Percentiles rank a stretch among this genome's conserved stretches.
phyloP scores from a whole-genome alignment of 2,329 filamentous ascomycete species.

The Sordariomycetes sp. region DNA sequence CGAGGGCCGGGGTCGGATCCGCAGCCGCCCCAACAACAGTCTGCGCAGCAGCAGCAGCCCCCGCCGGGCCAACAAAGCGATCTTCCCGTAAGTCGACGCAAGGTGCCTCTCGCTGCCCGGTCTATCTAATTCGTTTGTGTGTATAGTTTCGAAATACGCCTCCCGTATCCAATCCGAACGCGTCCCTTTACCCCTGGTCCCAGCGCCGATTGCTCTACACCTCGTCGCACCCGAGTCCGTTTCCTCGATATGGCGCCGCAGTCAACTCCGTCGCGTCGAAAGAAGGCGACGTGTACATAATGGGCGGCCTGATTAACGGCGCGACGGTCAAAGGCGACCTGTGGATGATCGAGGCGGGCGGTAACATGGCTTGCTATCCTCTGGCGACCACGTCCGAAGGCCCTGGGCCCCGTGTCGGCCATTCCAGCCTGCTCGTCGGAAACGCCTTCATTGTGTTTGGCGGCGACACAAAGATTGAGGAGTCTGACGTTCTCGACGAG shows the following conservation, averaged over 20 bases:
- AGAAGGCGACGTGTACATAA: slow-evolving; percentile 93
- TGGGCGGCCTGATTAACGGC: slow-evolving; percentile 92
- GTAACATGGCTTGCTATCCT: slow-evolving; percentile 80
- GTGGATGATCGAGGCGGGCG: slow-evolving; percentile 92
- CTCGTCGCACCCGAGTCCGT: slow-evolving; percentile 69
- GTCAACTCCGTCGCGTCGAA: slow-evolving; percentile 89
- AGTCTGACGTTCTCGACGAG: slow-evolving; percentile 82
- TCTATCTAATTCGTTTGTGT: slow-evolving; percentile 4
- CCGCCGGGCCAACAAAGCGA: slow-evolving; percentile 16
- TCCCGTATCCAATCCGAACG: slow-evolving; percentile 41
- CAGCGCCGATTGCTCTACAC: slow-evolving; percentile 80
- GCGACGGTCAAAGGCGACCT: slow-evolving; percentile 93
- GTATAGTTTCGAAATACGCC: slow-evolving; percentile 41
- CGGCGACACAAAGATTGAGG: slow-evolving; percentile 94
- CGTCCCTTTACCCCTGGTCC: slow-evolving; percentile 91
- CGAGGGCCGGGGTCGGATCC: slow-evolving; percentile 37
- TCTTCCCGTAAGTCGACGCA: slow-evolving; percentile 24
- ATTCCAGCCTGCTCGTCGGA: slow-evolving; percentile 85
- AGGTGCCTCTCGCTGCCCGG: not conserved
- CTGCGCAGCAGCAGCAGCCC: slow-evolving; percentile 10
- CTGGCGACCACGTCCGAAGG: slow-evolving; percentile 87
- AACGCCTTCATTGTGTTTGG: slow-evolving; percentile 99
- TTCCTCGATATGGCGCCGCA: slow-evolving; percentile 91
- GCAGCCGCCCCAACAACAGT: slow-evolving; percentile 25
- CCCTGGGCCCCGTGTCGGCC: slow-evolving; percentile 86